These are phyloP conservation scores for Boletellus emodensis DNA, from an alignment of 768 basidiomycete genomes.

Conservation along the genomic window DNA sequence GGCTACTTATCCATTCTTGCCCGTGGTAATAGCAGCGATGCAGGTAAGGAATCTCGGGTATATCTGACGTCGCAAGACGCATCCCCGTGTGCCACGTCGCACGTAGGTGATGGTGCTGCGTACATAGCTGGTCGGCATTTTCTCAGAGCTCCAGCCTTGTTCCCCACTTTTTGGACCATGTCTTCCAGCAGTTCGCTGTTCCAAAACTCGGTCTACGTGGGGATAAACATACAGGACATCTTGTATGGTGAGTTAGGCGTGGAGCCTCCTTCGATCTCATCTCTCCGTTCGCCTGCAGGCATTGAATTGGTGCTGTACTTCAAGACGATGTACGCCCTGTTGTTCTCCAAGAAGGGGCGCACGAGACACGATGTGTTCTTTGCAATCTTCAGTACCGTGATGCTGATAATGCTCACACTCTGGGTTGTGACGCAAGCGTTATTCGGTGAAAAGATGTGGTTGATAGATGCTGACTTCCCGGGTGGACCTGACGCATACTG, in stretches of 20 bases:
- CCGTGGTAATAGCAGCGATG: too few species aligned
- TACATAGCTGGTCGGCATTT: too few species aligned
- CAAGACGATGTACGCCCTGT: constrained; percentile 19
- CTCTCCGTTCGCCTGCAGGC: constrained; percentile 7
- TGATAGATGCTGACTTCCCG: constrained; percentile 27
- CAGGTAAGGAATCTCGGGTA: too few species aligned
- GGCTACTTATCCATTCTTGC: too few species aligned
- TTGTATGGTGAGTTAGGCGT: constrained; percentile 18
- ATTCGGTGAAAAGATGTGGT: constrained; percentile 37
- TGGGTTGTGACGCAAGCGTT: constrained; percentile 28
- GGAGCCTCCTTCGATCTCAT: background rate
- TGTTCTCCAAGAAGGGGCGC: background rate
- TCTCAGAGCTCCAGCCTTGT: background rate
- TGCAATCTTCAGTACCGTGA: constrained; percentile 21
- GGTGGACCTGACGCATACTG: constrained; percentile 37
- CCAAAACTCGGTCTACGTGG: constrained; percentile 21
- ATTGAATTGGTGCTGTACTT: constrained; percentile 25
- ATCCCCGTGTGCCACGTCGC: too few species aligned
- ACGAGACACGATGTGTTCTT: constrained; percentile 19
- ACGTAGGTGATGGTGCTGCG: too few species aligned
- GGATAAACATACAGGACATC: constrained; percentile 23
- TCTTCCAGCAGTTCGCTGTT: constrained; percentile 19
- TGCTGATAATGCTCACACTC: constrained; percentile 32
- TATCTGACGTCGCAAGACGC: too few species aligned
- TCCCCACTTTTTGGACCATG: constrained; percentile 2